Evolutionary conservation across 208 protist genomes (phyloP).

Genomic region (Crithidia expoeki): DNA sequence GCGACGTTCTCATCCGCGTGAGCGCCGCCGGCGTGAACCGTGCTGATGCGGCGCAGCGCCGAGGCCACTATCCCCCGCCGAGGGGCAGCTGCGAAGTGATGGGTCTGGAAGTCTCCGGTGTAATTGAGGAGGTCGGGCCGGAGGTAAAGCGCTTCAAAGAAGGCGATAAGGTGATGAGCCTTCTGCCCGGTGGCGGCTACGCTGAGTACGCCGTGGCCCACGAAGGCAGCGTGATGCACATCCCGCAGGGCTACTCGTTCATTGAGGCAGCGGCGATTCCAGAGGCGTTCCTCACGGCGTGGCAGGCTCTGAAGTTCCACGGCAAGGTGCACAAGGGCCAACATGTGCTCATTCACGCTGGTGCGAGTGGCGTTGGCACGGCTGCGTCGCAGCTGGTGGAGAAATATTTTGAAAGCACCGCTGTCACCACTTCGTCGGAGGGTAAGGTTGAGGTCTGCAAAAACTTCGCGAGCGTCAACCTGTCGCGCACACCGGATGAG

Average conservation of each 20-base stretch:
- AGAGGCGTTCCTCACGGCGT: conserved; percentile 93
- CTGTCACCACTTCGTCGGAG: conserved; percentile 64
- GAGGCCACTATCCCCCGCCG: conserved; percentile 90
- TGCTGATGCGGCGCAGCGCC: conserved; percentile 81
- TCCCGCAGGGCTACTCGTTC: conserved; percentile 83
- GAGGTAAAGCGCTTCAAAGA: conserved; percentile 72
- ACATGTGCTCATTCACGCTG: conserved; percentile 87
- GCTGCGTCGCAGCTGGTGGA: conserved; percentile 83
- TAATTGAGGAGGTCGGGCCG: conserved; percentile 69
- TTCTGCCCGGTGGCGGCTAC: conserved; percentile 92
- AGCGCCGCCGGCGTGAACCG: conserved; percentile 90
- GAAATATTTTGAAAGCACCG: conserved; percentile 74
- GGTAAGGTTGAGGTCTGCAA: conserved; percentile 82
- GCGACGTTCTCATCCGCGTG: conserved; percentile 86
- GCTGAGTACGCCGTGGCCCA: conserved; percentile 89
- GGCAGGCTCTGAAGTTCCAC: conserved; percentile 83
- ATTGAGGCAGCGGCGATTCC: conserved; percentile 91
- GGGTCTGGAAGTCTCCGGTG: conserved; percentile 91
- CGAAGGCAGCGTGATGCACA: conserved; percentile 75
- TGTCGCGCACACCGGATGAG: conserved; percentile 72
- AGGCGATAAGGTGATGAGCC: conserved; percentile 87
- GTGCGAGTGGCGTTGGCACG: conserved; percentile 89
- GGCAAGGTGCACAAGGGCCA: conserved; percentile 66
- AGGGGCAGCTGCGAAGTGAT: conserved; percentile 76
- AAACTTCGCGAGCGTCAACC: conserved; percentile 52